These are phyloP conservation scores for Glarea lozoyensis DNA, from an alignment of 495 filamentous ascomycete genomes.

Conservation along the genomic window DNA sequence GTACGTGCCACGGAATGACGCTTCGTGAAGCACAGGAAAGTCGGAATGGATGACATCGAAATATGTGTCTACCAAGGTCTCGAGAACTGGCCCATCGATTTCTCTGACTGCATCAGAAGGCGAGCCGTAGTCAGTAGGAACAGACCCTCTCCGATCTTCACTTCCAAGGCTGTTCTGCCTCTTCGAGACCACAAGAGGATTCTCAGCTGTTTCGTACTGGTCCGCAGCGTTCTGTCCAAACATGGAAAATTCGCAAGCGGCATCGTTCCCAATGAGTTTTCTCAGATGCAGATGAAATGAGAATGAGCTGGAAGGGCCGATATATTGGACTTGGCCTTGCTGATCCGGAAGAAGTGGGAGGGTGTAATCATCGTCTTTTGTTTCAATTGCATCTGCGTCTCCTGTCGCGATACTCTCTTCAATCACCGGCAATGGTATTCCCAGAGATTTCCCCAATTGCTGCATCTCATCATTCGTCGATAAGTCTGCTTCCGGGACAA, in stretches of 20 bases:
- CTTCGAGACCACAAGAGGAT: too few relatives aligned
- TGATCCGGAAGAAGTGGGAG: conserved; percentile 23
- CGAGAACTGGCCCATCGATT: conserved; percentile 8
- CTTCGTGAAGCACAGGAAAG: conserved; percentile 28
- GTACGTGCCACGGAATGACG: conserved; percentile 27
- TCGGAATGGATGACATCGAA: conserved; percentile 28
- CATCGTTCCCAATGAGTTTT: conserved; percentile 20
- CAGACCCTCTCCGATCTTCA: conserved; percentile 5
- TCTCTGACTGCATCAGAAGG: conserved; percentile 6
- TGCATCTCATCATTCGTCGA: conserved; percentile 26
- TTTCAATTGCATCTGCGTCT: not conserved
- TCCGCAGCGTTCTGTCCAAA: conserved; percentile 22
- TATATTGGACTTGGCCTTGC: conserved; percentile 28
- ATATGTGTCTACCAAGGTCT: conserved; percentile 24
- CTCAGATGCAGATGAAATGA: conserved; percentile 25
- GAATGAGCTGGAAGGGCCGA: conserved; percentile 29
- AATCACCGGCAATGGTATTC: conserved; percentile 23
- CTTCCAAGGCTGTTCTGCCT: conserved; percentile 5
- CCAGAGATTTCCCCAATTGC: conserved; percentile 22
- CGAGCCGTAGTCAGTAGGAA: conserved; percentile 13
- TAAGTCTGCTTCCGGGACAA: conserved; percentile 29
- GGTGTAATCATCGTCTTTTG: conserved; percentile 2
- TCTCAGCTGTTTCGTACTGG: too few relatives aligned
- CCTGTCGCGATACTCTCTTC: not conserved
- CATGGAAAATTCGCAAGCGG: conserved; percentile 14